Conservation (phyloP, 1,284 basidiomycete genomes). For the Marasmius fiardii region DNA sequence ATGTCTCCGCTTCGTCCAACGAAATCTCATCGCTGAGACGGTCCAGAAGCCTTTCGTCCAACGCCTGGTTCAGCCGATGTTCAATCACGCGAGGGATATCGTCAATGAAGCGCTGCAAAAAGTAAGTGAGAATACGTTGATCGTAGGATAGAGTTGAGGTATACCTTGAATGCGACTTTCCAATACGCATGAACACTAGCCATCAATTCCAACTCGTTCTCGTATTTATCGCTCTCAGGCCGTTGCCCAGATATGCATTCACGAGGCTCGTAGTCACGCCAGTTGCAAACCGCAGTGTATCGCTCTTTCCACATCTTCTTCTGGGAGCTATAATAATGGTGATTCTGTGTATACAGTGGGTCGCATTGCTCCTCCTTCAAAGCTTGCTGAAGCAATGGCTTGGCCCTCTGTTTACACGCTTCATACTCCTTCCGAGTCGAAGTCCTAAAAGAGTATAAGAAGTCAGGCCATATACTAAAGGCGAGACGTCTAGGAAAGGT, state of each 20-base stretch:
- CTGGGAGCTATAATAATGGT: neutral
- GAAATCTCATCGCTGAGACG: conserved; percentile 30
- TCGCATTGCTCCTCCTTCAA: conserved; percentile 4
- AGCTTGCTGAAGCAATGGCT: conserved; percentile 3
- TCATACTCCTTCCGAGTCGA: neutral
- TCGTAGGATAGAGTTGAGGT: neutral
- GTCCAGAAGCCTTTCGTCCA: conserved; percentile 34
- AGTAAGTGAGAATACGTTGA: neutral
- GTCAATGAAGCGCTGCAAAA: conserved; percentile 50
- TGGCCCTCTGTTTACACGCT: conserved; percentile 1
- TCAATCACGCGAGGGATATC: conserved; percentile 49
- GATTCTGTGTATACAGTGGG: conserved; percentile 14
- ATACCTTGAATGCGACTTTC: conserved; percentile 20
- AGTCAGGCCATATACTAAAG: neutral
- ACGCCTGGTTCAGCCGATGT: conserved; percentile 39
- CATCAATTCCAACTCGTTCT: conserved; percentile 45
- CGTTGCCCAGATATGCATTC: too few relatives aligned
- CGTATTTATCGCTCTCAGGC: conserved; percentile 18
- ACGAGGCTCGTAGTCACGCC: neutral
- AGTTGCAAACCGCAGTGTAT: neutral
- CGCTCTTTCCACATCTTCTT: conserved; percentile 5
- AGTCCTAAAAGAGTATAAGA: neutral
- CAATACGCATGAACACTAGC: conserved; percentile 51
- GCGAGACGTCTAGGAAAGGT: neutral
- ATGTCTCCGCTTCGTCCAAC: conserved; percentile 9